Evolutionary conservation across 1,284 basidiomycete genomes (phyloP).

Genomic region (Fomitopsis schrenkii): DNA sequence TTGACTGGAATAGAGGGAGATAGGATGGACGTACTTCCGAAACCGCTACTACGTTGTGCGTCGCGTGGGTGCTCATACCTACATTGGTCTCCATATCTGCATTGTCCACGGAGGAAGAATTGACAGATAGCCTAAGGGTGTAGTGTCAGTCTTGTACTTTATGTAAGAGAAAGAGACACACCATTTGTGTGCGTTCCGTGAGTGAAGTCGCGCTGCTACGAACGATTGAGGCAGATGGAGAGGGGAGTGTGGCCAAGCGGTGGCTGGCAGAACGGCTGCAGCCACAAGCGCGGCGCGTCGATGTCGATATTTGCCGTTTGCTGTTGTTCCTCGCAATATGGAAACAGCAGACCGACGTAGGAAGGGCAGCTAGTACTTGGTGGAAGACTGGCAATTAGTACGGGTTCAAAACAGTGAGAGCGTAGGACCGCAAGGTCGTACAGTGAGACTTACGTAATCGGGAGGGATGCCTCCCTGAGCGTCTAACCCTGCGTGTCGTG

Average conservation of each 20-base stretch:
- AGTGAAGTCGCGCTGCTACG: no score
- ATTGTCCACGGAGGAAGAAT: conserved; percentile 63
- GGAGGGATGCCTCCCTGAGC: no score
- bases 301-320: background rate
- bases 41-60: conserved; percentile 24
- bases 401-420: no score
- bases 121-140: conserved; percentile 43
- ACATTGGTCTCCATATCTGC: conserved; percentile 66
- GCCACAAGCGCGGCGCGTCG: no score
- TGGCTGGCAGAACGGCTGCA: background rate
- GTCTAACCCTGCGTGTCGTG: no score
- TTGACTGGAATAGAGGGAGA: background rate
- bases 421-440: no score
- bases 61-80: conserved; percentile 61
- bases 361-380: no score
- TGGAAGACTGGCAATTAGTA: no score
- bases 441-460: no score
- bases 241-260: background rate
- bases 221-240: no score
- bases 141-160: background rate
- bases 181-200: background rate
- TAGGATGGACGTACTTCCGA: conserved; percentile 30
- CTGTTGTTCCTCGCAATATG: no score
- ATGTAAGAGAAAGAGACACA: background rate
- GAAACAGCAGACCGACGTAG: no score